Percentiles rank a stretch among this genome's conserved stretches.
These are phyloP conservation scores for Chlorella sp. DNA, from an alignment of 139 green algal species.

Conservation along the genomic window DNA sequence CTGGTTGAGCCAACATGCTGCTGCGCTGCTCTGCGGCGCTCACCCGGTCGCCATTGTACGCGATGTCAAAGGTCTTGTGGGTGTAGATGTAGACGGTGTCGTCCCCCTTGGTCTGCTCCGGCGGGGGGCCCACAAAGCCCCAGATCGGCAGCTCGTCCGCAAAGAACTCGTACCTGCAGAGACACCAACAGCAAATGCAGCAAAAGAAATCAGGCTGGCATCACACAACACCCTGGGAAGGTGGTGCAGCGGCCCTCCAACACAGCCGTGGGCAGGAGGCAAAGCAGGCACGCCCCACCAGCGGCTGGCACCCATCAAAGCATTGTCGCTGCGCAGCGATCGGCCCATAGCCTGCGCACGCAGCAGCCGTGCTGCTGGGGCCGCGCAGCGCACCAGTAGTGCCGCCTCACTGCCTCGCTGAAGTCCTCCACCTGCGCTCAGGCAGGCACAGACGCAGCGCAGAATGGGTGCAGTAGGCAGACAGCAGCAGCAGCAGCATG, in stretches of 20 bases:
- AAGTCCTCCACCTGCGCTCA: conserved; percentile 71
- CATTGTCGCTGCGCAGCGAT: too few relatives aligned
- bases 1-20: too few relatives aligned
- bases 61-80: conserved; percentile 94
- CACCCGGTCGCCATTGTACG: conserved; percentile 92
- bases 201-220: neutral
- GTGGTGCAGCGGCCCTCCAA: too few relatives aligned
- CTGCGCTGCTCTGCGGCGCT: too few relatives aligned
- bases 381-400: conserved; percentile 75
- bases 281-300: neutral
- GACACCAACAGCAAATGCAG: neutral
- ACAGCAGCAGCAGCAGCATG: too few relatives aligned
- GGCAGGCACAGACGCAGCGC: neutral
- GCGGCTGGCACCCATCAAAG: too few relatives aligned
- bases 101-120: conserved; percentile 61
- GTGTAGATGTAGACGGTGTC: conserved; percentile 88
- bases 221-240: neutral
- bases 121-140: conserved; percentile 89
- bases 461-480: too few relatives aligned
- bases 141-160: conserved; percentile 95
- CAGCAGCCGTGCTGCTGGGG: too few relatives aligned
- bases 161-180: conserved; percentile 94
- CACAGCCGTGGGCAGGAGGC: too few relatives aligned
- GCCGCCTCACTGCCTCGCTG: conserved; percentile 74
- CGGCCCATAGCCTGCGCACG: too few relatives aligned